A percentile compares a stretch with the other conserved stretches of the same genome.
Evolutionary conservation across 2,329 filamentous ascomycete species (phyloP).

Genomic region (Aureobasidium sp.): DNA sequence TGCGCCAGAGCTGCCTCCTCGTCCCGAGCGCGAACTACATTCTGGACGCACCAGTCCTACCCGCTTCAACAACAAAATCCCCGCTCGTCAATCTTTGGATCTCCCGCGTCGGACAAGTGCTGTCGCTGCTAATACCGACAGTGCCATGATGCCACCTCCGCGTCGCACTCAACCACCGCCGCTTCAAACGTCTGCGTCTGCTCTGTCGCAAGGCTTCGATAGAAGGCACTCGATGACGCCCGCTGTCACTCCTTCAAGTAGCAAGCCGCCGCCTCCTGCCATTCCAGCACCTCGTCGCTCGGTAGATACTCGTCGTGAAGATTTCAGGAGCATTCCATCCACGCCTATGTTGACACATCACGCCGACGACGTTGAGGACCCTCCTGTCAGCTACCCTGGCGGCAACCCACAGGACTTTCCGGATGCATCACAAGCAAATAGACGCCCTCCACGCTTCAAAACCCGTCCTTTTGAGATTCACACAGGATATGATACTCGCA

Average conservation of each 20-base stretch:
- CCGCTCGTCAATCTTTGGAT: slow-evolving; percentile 14
- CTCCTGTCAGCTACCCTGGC: slow-evolving; percentile 11
- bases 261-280: slow-evolving; percentile 21
- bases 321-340: slow-evolving; percentile 2
- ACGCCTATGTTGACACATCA: slow-evolving; percentile 30
- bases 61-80: slow-evolving; percentile 10
- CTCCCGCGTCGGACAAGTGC: slow-evolving; percentile 2
- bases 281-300: slow-evolving; percentile 26
- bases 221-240: slow-evolving; percentile 13
- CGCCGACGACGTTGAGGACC: slow-evolving; percentile 15
- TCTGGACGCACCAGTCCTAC: slow-evolving; percentile 24
- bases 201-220: slow-evolving; percentile 23
- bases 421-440: slow-evolving; percentile 74
- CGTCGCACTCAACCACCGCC: slow-evolving; percentile 7
- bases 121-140: background rate
- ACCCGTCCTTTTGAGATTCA: slow-evolving; percentile 65
- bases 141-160: slow-evolving; percentile 2
- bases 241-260: slow-evolving; percentile 1
- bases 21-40: slow-evolving; percentile 24
- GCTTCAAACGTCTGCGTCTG: slow-evolving; percentile 18
- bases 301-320: slow-evolving; percentile 14
- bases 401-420: slow-evolving; percentile 52
- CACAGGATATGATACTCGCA: slow-evolving; percentile 77
- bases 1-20: slow-evolving; percentile 23
- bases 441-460: slow-evolving; percentile 67